A percentile compares a stretch with the other conserved stretches of the same genome.
Evolutionary conservation across 2,329 filamentous ascomycete species (phyloP).

Genomic region (Lecanosticta acicola): DNA sequence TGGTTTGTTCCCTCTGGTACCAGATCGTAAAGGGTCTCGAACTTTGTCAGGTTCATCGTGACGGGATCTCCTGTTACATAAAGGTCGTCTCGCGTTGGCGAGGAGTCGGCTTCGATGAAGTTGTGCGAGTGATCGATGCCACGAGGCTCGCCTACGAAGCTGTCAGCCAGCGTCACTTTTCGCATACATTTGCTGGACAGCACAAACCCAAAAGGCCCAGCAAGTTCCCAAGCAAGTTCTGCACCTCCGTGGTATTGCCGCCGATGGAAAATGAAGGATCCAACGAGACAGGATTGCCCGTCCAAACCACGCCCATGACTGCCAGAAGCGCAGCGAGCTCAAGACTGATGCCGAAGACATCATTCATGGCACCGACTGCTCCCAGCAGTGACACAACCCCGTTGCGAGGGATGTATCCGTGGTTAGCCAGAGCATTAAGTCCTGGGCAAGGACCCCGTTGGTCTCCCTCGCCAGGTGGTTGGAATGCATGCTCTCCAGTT

Average conservation of each 20-base stretch:
- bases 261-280: slow-evolving; percentile 31
- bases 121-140: slow-evolving; percentile 50
- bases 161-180: not conserved
- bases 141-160: slow-evolving; percentile 16
- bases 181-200: slow-evolving; percentile 13
- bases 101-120: slow-evolving; percentile 51
- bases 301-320: slow-evolving; percentile 30
- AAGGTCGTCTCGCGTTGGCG: slow-evolving; percentile 49
- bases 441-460: slow-evolving; percentile 16
- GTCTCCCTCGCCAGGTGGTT: slow-evolving; percentile 10
- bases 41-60: slow-evolving; percentile 49
- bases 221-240: slow-evolving; percentile 43
- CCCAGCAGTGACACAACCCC: slow-evolving; percentile 19
- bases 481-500: slow-evolving; percentile 7
- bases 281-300: slow-evolving; percentile 38
- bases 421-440: slow-evolving; percentile 13
- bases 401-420: slow-evolving; percentile 17
- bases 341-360: slow-evolving; percentile 28
- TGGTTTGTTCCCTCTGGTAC: slow-evolving; percentile 18
- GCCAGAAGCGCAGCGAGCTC: slow-evolving; percentile 28
- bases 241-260: slow-evolving; percentile 21
- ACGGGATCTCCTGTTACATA: slow-evolving; percentile 45
- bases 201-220: slow-evolving; percentile 26
- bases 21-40: slow-evolving; percentile 42
- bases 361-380: slow-evolving; percentile 12